Conservation (phyloP, 2,329 filamentous ascomycete genomes). For the Cordyceps fumosorosea region DNA sequence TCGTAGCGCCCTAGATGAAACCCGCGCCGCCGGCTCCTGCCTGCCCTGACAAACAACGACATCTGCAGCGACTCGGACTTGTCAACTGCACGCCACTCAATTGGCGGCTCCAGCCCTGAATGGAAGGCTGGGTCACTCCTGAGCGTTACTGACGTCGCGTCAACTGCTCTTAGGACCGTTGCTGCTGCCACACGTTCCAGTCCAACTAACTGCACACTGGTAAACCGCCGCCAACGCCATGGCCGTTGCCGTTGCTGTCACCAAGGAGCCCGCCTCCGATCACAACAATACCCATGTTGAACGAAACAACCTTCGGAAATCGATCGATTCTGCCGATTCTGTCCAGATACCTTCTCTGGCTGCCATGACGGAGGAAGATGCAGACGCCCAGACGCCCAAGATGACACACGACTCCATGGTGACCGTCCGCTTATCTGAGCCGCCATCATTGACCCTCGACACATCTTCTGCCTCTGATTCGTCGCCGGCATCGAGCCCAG, state of each 20-base stretch:
- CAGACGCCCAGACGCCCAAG: conserved; percentile 27
- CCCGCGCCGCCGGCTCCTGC: conserved; percentile 9
- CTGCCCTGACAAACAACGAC: background rate
- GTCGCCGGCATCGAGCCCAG: background rate
- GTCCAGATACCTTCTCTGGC: conserved; percentile 14
- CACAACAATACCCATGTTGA: background rate
- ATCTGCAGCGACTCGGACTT: background rate
- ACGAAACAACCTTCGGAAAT: background rate
- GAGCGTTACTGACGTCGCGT: conserved; percentile 7
- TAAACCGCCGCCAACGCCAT: conserved; percentile 4
- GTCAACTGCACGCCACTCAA: conserved; percentile 10
- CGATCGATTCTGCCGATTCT: conserved; percentile 11
- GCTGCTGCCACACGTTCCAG: conserved; percentile 4
- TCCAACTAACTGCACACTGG: background rate
- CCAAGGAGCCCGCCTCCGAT: background rate
- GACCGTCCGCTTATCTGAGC: conserved; percentile 66
- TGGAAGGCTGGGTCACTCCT: conserved; percentile 6
- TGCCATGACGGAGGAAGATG: conserved; percentile 14
- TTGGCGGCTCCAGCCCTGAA: conserved; percentile 10
- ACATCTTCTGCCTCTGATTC: conserved; percentile 28
- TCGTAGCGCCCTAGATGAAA: conserved; percentile 1
- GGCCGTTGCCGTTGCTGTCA: background rate
- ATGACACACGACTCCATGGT: conserved; percentile 65
- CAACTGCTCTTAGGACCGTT: background rate
- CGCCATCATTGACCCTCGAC: conserved; percentile 45